Evolutionary conservation across 139 green algal genomes (phyloP), one percentile per base, ranked within the genome.

Genomic region (Eudorina sp.): DNA sequence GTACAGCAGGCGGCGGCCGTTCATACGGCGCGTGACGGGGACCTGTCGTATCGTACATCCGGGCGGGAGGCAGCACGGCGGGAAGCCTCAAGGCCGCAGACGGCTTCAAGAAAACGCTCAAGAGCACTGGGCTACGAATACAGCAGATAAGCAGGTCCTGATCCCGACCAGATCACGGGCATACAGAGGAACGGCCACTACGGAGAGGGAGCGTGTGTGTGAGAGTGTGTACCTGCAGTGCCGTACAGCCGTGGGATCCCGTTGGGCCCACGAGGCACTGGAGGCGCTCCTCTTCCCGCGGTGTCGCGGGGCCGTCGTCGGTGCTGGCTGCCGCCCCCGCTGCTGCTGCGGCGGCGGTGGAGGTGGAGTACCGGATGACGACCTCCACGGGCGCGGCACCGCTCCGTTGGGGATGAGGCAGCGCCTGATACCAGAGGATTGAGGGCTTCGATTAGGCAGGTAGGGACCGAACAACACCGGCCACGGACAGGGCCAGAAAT

Each of bases 211-310:
- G 23, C n/a, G 21, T n/a, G 23, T 29, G 55, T 34, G 19, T 5
- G 5, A 68, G 55, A 18, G 19, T 14, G 11, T 27, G 36, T 41
- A 79, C 70, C 79, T 86, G 79, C 31, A 76, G 58, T 29, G 79
- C 41, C 79, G 69, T 45, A 46, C 79, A 86, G 79, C 79, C 79
- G 58, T 86, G 79, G 16, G 79, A 86, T 18, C 79, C 79, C 5
- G 60, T 86, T 4, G 79, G 79, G 1, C 79, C 79, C 29, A 86
- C 29, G 3, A 46, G 19, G 58, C 79, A 86, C 18, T 27, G 4
- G 3, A 76, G 16, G 23, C 4, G 29, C 79, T 86, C 79, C 51
- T 40, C 48, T 46, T 64, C 23, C 45, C 6, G 51, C 51, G 51
- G 51, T 16, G 51, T 16, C n/a, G n/a, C n/a, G n/a, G n/a, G n/a